Conservation (phyloP, 2,329 filamentous ascomycete genomes). For the Ophiostoma ulmi region DNA sequence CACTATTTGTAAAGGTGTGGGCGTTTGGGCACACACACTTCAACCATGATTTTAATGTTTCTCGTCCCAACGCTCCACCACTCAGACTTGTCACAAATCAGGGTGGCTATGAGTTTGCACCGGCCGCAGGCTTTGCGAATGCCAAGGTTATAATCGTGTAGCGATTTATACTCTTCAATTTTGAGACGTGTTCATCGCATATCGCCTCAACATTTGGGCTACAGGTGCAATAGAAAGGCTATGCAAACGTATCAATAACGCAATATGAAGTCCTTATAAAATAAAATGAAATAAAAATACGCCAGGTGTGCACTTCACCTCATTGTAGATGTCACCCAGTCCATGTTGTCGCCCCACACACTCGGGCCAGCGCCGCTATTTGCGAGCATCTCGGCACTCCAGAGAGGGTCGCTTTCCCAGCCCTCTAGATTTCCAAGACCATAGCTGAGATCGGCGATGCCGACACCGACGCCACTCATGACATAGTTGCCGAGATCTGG, state of each 20-base stretch:
- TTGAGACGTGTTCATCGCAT: too few species aligned
- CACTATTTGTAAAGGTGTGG: neutral
- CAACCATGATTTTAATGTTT: neutral
- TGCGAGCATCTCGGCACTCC: slow-evolving; percentile 28
- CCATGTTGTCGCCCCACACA: slow-evolving; percentile 27
- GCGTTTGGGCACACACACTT: neutral
- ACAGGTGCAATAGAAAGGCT: neutral
- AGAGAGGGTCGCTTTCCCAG: slow-evolving; percentile 26
- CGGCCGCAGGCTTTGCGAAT: neutral
- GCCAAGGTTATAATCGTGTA: neutral
- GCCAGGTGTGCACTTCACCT: neutral
- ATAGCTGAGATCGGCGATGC: slow-evolving; percentile 16
- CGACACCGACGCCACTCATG: neutral
- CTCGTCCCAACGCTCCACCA: neutral
- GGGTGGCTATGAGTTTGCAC: neutral
- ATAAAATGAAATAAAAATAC: neutral
- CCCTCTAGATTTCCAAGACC: slow-evolving; percentile 16
- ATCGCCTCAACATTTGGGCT: too few species aligned
- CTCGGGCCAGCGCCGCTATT: slow-evolving; percentile 23
- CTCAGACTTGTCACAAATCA: neutral
- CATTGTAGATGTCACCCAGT: slow-evolving; percentile 21
- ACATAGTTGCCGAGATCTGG: slow-evolving; percentile 17
- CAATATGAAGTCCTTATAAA: neutral
- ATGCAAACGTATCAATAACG: too few species aligned
- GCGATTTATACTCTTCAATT: neutral